phyloP scores from a whole-genome alignment of 257 asterid species.

The Nyctanthes arbortristis region DNA sequence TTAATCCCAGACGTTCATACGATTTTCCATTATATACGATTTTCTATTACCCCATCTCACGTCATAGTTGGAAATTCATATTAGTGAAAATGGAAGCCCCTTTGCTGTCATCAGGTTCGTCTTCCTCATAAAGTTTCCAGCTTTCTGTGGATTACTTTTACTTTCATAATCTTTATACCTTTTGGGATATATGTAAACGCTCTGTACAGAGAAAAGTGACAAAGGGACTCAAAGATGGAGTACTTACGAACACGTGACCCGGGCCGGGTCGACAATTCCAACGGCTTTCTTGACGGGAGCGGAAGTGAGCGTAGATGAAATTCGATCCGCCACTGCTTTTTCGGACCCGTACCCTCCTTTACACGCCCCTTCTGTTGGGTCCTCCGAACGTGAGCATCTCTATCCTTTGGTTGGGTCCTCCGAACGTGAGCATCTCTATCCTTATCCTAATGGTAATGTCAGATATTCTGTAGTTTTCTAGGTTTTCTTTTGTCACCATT shows the following conservation, averaged over 20 bases:
- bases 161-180: neutral
- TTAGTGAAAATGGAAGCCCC: constrained; percentile 48
- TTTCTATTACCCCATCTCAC: too few relatives aligned
- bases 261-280: constrained; percentile 64
- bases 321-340: constrained; percentile 70
- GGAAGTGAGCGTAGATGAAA: constrained; percentile 74
- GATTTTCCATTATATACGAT: neutral
- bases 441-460: constrained; percentile 54
- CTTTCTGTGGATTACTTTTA: neutral
- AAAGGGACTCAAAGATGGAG: constrained; percentile 56
- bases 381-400: constrained; percentile 45
- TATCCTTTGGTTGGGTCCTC: constrained; percentile 61
- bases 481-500: neutral
- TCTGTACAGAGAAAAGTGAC: constrained; percentile 36
- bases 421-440: constrained; percentile 41
- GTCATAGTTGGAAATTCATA: neutral
- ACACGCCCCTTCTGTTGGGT: constrained; percentile 59
- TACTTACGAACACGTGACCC: constrained; percentile 69
- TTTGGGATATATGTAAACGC: neutral
- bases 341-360: constrained; percentile 66
- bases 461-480: neutral
- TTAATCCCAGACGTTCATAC: neutral
- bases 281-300: constrained; percentile 62
- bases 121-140: neutral
- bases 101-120: constrained; percentile 47